phyloP scores from a whole-genome alignment of 164 flowering plant species.

The Magnolia officinalis region DNA sequence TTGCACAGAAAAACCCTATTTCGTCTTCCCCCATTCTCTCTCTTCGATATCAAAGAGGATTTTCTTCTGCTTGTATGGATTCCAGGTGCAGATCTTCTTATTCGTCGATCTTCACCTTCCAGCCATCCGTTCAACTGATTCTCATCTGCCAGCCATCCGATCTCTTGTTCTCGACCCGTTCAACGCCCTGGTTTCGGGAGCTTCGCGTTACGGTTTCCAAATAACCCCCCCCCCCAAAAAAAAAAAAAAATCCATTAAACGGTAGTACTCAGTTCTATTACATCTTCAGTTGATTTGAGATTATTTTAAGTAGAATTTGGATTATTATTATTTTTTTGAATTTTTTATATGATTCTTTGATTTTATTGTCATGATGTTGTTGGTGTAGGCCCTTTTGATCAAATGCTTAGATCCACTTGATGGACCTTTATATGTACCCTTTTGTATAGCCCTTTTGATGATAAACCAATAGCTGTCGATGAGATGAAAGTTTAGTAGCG shows the following conservation, averaged over 20 bases:
- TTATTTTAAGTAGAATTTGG: background rate
- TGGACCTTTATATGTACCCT: too few relatives aligned
- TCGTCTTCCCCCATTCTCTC: background rate
- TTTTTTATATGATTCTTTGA: too few relatives aligned
- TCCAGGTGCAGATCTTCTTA: constrained; percentile 12
- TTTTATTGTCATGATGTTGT: too few relatives aligned
- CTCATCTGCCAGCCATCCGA: constrained; percentile 11
- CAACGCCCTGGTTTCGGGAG: constrained; percentile 29
- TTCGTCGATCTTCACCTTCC: constrained; percentile 5
- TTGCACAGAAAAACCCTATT: background rate
- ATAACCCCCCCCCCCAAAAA: too few relatives aligned
- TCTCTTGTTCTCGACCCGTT: constrained; percentile 17
- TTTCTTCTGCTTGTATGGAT: constrained; percentile 6
- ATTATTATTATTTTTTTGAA: too few relatives aligned
- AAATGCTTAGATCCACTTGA: too few relatives aligned
- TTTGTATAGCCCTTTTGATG: too few relatives aligned
- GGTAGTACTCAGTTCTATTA: too few relatives aligned
- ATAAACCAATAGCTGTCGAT: too few relatives aligned
- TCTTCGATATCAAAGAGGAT: background rate
- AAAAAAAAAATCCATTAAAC: background rate
- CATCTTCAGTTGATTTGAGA: background rate
- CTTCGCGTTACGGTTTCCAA: constrained; percentile 21
- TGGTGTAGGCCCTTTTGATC: too few relatives aligned
- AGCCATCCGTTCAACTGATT: background rate
- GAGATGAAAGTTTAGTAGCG: too few relatives aligned